Conservation (phyloP, 2,329 filamentous ascomycete species). For the Drechslerella dactyloides region DNA sequence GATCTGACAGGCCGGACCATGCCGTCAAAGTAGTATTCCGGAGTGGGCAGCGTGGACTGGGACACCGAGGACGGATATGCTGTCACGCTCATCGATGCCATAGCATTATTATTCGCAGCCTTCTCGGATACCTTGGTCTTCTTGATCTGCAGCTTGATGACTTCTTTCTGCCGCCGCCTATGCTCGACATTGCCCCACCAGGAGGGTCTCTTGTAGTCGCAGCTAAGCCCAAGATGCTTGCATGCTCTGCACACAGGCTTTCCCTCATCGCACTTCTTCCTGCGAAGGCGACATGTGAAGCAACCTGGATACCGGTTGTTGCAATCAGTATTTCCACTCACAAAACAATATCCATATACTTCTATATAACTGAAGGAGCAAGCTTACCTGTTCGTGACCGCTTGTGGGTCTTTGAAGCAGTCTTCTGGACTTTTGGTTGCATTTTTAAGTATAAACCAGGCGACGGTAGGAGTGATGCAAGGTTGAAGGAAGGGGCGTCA, state of each 20-base stretch:
- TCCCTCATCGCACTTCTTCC: constrained; percentile 74
- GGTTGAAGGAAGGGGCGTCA: constrained; percentile 54
- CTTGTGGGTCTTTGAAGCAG: constrained; percentile 86
- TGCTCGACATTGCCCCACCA: constrained; percentile 97
- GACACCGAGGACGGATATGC: constrained; percentile 51
- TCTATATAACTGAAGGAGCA: constrained; percentile 18
- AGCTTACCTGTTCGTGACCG: constrained; percentile 88
- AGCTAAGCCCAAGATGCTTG: constrained; percentile 77
- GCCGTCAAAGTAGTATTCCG: constrained; percentile 75
- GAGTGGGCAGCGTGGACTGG: constrained; percentile 68
- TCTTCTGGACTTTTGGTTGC: constrained; percentile 63
- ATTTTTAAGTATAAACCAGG: constrained; percentile 51
- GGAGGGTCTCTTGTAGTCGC: constrained; percentile 94
- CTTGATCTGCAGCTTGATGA: constrained; percentile 98
- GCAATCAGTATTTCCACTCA: constrained; percentile 54
- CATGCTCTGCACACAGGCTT: constrained; percentile 71
- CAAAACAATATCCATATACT: not conserved
- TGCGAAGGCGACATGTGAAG: constrained; percentile 71
- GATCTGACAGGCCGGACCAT: constrained; percentile 58
- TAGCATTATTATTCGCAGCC: constrained; percentile 57
- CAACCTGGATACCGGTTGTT: constrained; percentile 63
- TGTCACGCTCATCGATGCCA: constrained; percentile 52
- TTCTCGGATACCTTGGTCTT: constrained; percentile 93
- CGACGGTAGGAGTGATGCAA: constrained; percentile 56
- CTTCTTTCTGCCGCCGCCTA: constrained; percentile 84